phyloP scores from a whole-genome alignment of 345 rosid species.

The Theobroma cacao region DNA sequence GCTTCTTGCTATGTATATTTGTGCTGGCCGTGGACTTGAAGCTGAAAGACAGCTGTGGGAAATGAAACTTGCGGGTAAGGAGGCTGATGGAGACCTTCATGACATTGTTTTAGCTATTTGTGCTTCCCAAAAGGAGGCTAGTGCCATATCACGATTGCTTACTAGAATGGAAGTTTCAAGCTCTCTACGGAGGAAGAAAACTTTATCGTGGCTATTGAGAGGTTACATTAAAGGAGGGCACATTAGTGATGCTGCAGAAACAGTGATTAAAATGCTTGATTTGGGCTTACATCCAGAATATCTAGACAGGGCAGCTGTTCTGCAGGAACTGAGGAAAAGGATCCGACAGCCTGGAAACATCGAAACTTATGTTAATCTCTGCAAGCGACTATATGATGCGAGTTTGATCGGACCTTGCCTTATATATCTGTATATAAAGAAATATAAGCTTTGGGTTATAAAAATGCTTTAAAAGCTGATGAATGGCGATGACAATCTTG shows the following conservation, averaged over 20 bases:
- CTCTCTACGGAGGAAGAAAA: constrained; percentile 52
- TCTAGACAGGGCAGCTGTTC: constrained; percentile 79
- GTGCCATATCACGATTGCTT: constrained; percentile 57
- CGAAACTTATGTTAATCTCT: constrained; percentile 59
- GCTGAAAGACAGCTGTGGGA: constrained; percentile 93
- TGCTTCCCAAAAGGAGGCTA: constrained; percentile 69
- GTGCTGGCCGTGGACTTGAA: constrained; percentile 78
- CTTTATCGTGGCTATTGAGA: constrained; percentile 76
- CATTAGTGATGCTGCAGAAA: constrained; percentile 69
- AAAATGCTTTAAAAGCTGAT: constrained; percentile 54
- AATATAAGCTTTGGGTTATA: constrained; percentile 76
- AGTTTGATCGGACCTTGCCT: constrained; percentile 76
- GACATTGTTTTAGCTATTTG: constrained; percentile 87
- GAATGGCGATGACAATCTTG: background rate
- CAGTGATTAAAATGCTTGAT: constrained; percentile 66
- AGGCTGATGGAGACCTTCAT: constrained; percentile 74
- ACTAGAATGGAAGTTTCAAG: constrained; percentile 50
- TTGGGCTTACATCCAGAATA: constrained; percentile 75
- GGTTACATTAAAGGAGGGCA: constrained; percentile 91
- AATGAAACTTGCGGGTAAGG: constrained; percentile 81
- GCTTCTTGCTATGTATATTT: constrained; percentile 88
- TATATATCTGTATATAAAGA: constrained; percentile 66
- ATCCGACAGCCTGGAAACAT: constrained; percentile 58
- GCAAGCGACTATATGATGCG: constrained; percentile 64
- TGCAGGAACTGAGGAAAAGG: constrained; percentile 79